These are phyloP conservation scores for Botrytis deweyae DNA, from an alignment of 2,329 filamentous ascomycete genomes.

Conservation along the genomic window DNA sequence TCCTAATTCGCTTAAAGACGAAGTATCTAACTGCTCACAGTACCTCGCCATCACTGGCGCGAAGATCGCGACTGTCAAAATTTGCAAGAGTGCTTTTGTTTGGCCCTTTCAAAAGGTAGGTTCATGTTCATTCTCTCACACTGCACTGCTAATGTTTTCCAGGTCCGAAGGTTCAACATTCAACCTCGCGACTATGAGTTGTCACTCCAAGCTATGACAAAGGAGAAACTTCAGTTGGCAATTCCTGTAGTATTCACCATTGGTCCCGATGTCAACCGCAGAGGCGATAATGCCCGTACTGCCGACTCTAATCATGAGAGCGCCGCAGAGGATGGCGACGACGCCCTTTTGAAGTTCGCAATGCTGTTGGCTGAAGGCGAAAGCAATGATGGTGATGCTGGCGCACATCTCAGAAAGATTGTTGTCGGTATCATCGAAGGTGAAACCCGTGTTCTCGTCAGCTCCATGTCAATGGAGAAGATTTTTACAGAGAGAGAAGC, in stretches of 20 bases:
- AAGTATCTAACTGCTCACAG: constrained; percentile 70
- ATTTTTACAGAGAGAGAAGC: constrained; percentile 69
- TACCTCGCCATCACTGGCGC: constrained; percentile 87
- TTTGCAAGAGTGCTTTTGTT: constrained; percentile 75
- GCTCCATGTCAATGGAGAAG: constrained; percentile 64
- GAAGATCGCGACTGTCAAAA: constrained; percentile 70
- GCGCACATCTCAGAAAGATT: constrained; percentile 73
- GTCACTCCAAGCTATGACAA: constrained; percentile 83
- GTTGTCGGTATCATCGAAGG: constrained; percentile 90
- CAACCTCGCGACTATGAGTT: constrained; percentile 81
- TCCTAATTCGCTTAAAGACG: neutral
- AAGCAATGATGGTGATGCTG: constrained; percentile 40
- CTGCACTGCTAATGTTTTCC: constrained; percentile 22
- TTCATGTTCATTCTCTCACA: neutral
- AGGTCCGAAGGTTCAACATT: constrained; percentile 48
- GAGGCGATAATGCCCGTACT: constrained; percentile 41
- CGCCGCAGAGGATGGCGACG: constrained; percentile 50
- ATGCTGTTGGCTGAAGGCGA: constrained; percentile 70
- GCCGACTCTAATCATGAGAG: neutral
- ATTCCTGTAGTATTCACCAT: constrained; percentile 85
- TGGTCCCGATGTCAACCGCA: constrained; percentile 69
- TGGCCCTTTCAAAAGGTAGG: constrained; percentile 66
- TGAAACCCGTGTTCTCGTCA: constrained; percentile 79
- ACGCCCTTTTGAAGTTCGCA: constrained; percentile 77
- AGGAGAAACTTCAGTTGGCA: constrained; percentile 80